Evolutionary conservation across 805 yeast genomes (phyloP), one percentile per base, ranked within the genome.

Genomic region (Saccharomycopsis microspora): DNA sequence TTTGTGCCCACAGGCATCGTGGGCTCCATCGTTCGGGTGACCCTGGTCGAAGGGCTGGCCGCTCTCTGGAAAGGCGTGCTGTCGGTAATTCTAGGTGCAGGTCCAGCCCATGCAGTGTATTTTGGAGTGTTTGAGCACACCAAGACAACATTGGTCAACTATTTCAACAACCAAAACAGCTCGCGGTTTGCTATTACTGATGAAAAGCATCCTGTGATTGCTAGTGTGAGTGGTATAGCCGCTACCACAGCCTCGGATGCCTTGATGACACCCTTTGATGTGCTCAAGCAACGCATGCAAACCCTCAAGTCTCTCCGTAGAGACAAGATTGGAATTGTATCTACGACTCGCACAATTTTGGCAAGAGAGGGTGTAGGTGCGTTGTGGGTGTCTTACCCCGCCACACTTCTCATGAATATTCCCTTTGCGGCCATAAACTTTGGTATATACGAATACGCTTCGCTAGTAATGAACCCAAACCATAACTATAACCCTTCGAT

Each of bases 51-150:
- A 63, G 98, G 98, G 2, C 83, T 90, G 4, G 60, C 76, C 45
- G 85, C 95, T 0, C 72, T 93, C 32, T 90, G 97, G 95, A 74
- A 95, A 60, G 98, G 98, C 47, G 85, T 90, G 11, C 80, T 87
- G 29, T 84, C 96, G 1, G 95, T 93, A 51, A 80, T 88, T 3
- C 61, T 90, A 52, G 98, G 98, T 37, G 97, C 98, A n/a, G 98
- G 98, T 5, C 98, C 98, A 3, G 97, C 97, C 3, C 98, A 90
- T 67, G 97, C 97, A 3, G 83, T 93, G 5, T 90, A 93, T 65
- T 90, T 88, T 62, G 80, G 89, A n/a, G 94, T 93, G 3, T 93
- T 88, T 64, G 98, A 90, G 65, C 72, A 79, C 44, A 73, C 88
- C 43, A 83, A 84, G 60, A 77, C 82, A 5, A 60, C 71, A 8